Percentiles rank a stretch among this genome's conserved stretches.
phyloP scores from a whole-genome alignment of 768 basidiomycete genomes.

The Pulveroboletus sp. region DNA sequence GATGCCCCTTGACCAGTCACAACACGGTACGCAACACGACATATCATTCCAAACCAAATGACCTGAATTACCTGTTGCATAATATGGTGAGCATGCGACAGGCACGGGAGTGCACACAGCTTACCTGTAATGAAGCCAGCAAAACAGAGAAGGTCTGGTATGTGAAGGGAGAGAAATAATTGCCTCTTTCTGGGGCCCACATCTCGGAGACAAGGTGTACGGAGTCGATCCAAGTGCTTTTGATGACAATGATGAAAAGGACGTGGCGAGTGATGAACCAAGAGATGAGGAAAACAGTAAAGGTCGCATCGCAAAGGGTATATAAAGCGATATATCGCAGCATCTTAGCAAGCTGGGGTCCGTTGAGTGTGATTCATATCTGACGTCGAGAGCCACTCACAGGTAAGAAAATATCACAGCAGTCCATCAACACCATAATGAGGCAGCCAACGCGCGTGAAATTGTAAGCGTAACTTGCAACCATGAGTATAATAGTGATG shows the following conservation, averaged over 20 bases:
- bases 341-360: conserved; percentile 87
- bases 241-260: conserved; percentile 72
- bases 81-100: conserved; percentile 6
- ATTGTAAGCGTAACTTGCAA: conserved; percentile 74
- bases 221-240: conserved; percentile 53
- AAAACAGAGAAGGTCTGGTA: conserved; percentile 51
- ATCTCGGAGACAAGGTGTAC: conserved; percentile 45
- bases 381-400: conserved; percentile 45
- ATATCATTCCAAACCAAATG: conserved; percentile 87
- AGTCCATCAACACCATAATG: conserved; percentile 92
- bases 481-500: conserved; percentile 80
- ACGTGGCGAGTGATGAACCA: conserved; percentile 92
- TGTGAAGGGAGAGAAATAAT: conserved; percentile 48
- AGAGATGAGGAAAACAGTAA: conserved; percentile 79
- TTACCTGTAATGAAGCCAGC: conserved; percentile 63
- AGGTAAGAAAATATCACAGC: conserved; percentile 88
- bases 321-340: conserved; percentile 75
- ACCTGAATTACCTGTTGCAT: conserved; percentile 61
- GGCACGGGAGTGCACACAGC: neutral
- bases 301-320: conserved; percentile 67
- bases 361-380: conserved; percentile 2
- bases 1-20: conserved; percentile 72
- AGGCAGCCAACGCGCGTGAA: conserved; percentile 88
- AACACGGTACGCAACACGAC: conserved; percentile 79
- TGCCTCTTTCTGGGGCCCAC: conserved; percentile 60